Evolutionary conservation across 345 rosid genomes (phyloP), one percentile per base, ranked within the genome.

Genomic region (Camelina neglecta): DNA sequence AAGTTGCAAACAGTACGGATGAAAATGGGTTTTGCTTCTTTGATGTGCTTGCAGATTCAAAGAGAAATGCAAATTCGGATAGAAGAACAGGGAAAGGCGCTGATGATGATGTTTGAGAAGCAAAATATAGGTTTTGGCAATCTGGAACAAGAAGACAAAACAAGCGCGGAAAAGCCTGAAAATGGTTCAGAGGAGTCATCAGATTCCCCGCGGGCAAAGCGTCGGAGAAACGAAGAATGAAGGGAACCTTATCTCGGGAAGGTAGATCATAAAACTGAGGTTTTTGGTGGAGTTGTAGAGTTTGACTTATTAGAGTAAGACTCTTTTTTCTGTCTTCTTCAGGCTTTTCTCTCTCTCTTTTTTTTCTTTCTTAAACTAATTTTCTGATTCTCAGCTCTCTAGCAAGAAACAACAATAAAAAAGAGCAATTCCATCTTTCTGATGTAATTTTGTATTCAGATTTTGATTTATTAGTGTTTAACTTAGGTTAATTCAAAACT

Each of bases 31-130:
- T 11, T 61, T 45, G 56, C 20, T 33, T 55, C 23, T 71, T 55
- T 71, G 72, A 56, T 68, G 58, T 57, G 39, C 9, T 51, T 48
- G 65, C 88, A 94, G 98, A 90, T 85, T 76, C 98, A 90, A 84
- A 86, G 96, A 84, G 87, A 87, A 54, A 74, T 92, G 81, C 96
- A 90, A 81, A 62, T 87, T 68, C 82, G 84, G 69, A 87, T 90
- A 38, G 95, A 92, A 81, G 92, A 92, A 84, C 96, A 90, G 39
- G 97, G 96, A 15, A 90, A 79, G 82, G n/a, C 81, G 21, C 85
- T 89, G 66, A 77, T 78, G 73, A 74, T 76, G 88, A 86, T 89
- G 88, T 79, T 87, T 73, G 92, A 89, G 82, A 81, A 85, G 72
- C 90, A 85, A 80, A 86, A 87, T 74, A 72, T 90, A 42, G 91